Evolutionary conservation across 768 basidiomycete genomes (phyloP).

Genomic region (Rhizopogon rudus): DNA sequence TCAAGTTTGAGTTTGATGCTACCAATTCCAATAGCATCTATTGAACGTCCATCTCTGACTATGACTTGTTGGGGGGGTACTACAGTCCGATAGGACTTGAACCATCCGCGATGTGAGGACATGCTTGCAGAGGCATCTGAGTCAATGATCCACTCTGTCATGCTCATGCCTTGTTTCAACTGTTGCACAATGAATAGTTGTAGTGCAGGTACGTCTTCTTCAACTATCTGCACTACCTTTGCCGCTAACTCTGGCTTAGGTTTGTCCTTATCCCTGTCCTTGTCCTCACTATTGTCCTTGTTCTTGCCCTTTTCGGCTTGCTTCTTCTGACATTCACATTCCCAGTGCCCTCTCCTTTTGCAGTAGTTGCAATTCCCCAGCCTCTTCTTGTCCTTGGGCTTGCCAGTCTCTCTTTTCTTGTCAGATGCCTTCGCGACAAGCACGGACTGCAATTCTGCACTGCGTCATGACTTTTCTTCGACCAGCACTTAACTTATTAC

Average conservation of each 20-base stretch:
- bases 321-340: background rate
- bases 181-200: slow-evolving; percentile 1
- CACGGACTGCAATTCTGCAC: too few species aligned
- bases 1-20: background rate
- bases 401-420: too few species aligned
- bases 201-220: background rate
- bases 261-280: background rate
- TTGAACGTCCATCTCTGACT: slow-evolving; percentile 1
- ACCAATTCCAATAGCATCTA: slow-evolving; percentile 1
- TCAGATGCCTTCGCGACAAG: too few species aligned
- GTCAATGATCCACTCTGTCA: background rate
- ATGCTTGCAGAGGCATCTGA: background rate
- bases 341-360: background rate
- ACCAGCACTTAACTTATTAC: too few species aligned
- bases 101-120: background rate
- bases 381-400: too few species aligned
- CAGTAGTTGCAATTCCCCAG: too few species aligned
- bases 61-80: background rate
- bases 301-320: background rate
- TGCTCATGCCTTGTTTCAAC: background rate
- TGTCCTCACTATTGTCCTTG: too few species aligned
- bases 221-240: background rate
- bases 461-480: too few species aligned
- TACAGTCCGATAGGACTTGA: background rate
- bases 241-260: background rate